These are phyloP conservation scores for Raphanus hybrid DNA, from an alignment of 441 rosid species.

Conservation along the genomic window DNA sequence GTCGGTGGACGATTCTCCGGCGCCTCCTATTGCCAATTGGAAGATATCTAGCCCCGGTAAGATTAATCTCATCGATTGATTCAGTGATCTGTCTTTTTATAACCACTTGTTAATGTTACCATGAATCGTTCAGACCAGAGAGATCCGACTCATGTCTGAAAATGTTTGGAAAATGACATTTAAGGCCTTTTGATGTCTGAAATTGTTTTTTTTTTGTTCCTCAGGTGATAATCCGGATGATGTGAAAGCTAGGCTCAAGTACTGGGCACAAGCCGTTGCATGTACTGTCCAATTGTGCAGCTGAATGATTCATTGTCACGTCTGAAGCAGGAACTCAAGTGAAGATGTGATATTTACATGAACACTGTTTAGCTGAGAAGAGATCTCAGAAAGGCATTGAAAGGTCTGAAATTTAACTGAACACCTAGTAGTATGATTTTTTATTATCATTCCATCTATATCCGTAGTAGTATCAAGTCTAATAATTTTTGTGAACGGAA, in stretches of 20 bases:
- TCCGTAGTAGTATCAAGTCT: constrained; percentile 29
- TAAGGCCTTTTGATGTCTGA: not conserved
- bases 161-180: not conserved
- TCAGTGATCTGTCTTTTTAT: no score
- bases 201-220: not conserved
- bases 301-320: constrained; percentile 41
- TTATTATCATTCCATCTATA: constrained; percentile 20
- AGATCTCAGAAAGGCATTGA: constrained; percentile 1
- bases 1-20: not conserved
- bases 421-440: constrained; percentile 1
- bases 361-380: constrained; percentile 15
- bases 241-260: constrained; percentile 93
- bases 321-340: not conserved
- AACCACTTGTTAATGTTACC: not conserved
- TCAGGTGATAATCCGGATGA: constrained; percentile 94
- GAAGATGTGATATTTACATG: constrained; percentile 6
- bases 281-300: constrained; percentile 84
- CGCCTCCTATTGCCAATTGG: constrained; percentile 79
- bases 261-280: constrained; percentile 96
- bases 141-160: not conserved
- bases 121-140: not conserved
- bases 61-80: not conserved
- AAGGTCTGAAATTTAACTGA: constrained; percentile 37
- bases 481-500: constrained; percentile 22
- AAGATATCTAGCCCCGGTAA: constrained; percentile 94